Base-by-base conservation (phyloP, 345 rosid species). In the Linum usitatissimum region DNA sequence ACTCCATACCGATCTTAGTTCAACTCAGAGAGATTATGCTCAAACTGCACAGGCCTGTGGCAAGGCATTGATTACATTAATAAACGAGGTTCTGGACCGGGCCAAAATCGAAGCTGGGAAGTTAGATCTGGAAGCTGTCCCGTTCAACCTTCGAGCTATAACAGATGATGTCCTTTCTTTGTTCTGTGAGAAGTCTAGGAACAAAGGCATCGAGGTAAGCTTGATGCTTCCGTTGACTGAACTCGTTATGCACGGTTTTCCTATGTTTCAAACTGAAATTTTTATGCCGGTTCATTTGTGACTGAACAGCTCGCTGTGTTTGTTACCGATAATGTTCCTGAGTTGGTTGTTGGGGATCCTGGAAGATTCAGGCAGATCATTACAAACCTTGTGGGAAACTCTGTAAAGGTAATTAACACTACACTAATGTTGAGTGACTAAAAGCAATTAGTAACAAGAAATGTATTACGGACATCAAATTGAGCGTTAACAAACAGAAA, bases 31-130 rank as follows among this genome's bases (percentile, higher is more conserved):
- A 75, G 97, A 93, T 69, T 90, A 83, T 75, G 96, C 96, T 64
- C 97, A 84, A 76, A 93, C 99, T 9, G 99, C 97, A 62, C 97
- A 93, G 77, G 81, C 66, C 18, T 90, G 99, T 73, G 99, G 97
- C 54, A 90, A 90, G 81, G 97, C 99, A 61, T 71, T 93, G 85
- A 87, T 93, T 69, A 73, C 86, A 13, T 74, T 93, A 63, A 93
- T 93, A 74, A 93, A 93, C 65, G 97, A 90, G 77, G 96, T 93
- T 79, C 97, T 93, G 65, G 99, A 93, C 77, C 88, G 94, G 30
- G 99, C 97, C 53, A 93, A 93, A 76, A 90, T 93, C 60, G 99
- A 93, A 83, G 96, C 99, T 20, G 86, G 97, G 42, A 93, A 83
- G 76, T 74, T 93, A 61, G 99, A 90, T 66, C 75, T 93, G 55